Evolutionary conservation across 352 stramenopile species (phyloP).

Genomic region (Globisporangium barbulae): DNA sequence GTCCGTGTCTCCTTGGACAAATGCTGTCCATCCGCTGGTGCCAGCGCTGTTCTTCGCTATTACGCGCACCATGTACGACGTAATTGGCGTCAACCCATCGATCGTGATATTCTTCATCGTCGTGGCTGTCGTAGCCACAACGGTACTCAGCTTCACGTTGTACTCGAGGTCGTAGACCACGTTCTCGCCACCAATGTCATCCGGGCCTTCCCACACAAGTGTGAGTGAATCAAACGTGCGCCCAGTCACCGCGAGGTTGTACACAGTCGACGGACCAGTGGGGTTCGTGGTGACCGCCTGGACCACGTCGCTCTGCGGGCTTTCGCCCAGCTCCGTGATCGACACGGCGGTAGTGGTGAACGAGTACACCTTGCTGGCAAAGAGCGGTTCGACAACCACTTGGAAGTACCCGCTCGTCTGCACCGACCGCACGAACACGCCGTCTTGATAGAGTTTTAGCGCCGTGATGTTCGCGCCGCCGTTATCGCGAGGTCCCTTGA

Average conservation of each 20-base stretch:
- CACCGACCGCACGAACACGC: slow-evolving; percentile 20
- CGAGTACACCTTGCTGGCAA: slow-evolving; percentile 27
- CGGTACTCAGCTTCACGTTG: slow-evolving; percentile 7
- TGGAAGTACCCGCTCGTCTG: slow-evolving; percentile 19
- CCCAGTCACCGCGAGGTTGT: slow-evolving; percentile 23
- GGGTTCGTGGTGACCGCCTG: slow-evolving; percentile 27
- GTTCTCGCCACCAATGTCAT: slow-evolving; percentile 38
- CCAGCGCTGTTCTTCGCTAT: slow-evolving; percentile 39
- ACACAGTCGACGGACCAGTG: slow-evolving; percentile 34
- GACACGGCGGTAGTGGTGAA: slow-evolving; percentile 35
- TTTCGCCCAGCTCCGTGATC: slow-evolving; percentile 24
- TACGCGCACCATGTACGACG: slow-evolving; percentile 34
- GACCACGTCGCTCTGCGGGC: slow-evolving; percentile 24
- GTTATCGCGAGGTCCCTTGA: slow-evolving; percentile 37
- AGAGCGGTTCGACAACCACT: slow-evolving; percentile 23
- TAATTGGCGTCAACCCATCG: slow-evolving; percentile 23
- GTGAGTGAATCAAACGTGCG: slow-evolving; percentile 30
- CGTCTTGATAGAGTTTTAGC: slow-evolving; percentile 45
- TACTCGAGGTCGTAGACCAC: slow-evolving; percentile 36
- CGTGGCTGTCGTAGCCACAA: not conserved
- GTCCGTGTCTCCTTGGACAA: slow-evolving; percentile 31
- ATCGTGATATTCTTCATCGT: slow-evolving; percentile 19
- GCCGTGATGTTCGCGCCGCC: slow-evolving; percentile 33
- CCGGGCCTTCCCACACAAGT: slow-evolving; percentile 34
- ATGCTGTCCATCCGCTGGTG: slow-evolving; percentile 29